Evolutionary conservation across 2,329 filamentous ascomycete genomes (phyloP).

Genomic region (Scedosporium aurantiacum): DNA sequence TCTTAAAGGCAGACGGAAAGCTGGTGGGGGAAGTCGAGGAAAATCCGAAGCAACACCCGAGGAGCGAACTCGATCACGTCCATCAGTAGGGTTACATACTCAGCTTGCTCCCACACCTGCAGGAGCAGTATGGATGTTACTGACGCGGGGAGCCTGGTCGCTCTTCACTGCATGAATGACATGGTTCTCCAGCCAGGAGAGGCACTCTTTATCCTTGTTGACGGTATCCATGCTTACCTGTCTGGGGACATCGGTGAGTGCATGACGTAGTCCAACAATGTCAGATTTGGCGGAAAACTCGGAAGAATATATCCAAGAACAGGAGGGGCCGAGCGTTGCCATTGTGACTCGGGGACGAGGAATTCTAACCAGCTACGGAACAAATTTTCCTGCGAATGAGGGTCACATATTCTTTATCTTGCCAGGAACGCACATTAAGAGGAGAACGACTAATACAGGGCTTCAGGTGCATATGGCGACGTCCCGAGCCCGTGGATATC

Average conservation of each 20-base stretch:
- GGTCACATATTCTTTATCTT: constrained; percentile 62
- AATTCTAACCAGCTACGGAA: constrained; percentile 41
- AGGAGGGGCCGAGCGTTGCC: constrained; percentile 52
- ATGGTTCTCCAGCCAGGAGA: constrained; percentile 54
- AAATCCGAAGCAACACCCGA: constrained; percentile 35
- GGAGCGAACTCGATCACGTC: constrained; percentile 30
- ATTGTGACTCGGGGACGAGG: constrained; percentile 51
- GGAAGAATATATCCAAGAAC: constrained; percentile 41
- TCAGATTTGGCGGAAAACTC: constrained; percentile 44
- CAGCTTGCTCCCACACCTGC: constrained; percentile 52
- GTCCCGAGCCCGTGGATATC: not conserved
- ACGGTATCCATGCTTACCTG: constrained; percentile 65
- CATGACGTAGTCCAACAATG: constrained; percentile 64
- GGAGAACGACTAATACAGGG: constrained; percentile 18
- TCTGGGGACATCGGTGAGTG: constrained; percentile 67
- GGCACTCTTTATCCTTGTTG: constrained; percentile 58
- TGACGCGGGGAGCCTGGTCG: constrained; percentile 60
- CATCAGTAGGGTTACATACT: constrained; percentile 45
- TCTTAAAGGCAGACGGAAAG: constrained; percentile 43
- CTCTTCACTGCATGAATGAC: constrained; percentile 65
- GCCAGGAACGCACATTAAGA: constrained; percentile 29
- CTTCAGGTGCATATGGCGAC: constrained; percentile 25
- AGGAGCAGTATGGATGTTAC: constrained; percentile 49
- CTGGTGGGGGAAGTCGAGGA: constrained; percentile 42
- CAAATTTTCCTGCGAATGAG: too few relatives aligned